Conservation (phyloP, 805 yeast genomes). For the Kodamaea kaohsiungensis region DNA sequence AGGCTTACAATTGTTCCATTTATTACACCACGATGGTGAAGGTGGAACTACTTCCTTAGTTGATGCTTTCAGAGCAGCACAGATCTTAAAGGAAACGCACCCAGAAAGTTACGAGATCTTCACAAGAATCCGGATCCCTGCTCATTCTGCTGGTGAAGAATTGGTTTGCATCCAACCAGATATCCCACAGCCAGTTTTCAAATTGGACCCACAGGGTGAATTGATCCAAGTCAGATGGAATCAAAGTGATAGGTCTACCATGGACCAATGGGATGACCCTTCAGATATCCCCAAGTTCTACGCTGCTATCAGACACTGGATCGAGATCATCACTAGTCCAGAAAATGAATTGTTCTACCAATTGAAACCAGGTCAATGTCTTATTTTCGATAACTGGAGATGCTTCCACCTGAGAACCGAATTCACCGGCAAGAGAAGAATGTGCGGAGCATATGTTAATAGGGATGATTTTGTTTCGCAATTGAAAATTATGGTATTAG, state of each 20-base stretch:
- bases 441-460: conserved; percentile 73
- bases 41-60: conserved; percentile 72
- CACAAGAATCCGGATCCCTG: conserved; percentile 54
- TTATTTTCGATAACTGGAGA: conserved; percentile 75
- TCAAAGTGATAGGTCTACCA: conserved; percentile 65
- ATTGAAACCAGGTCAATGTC: conserved; percentile 62
- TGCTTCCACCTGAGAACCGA: conserved; percentile 67
- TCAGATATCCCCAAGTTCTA: conserved; percentile 55
- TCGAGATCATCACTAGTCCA: conserved; percentile 47
- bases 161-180: conserved; percentile 60
- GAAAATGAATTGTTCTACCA: conserved; percentile 55
- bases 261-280: conserved; percentile 51
- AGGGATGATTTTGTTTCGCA: conserved; percentile 61
- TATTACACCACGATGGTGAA: conserved; percentile 59
- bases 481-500: conserved; percentile 47
- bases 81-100: conserved; percentile 42
- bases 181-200: conserved; percentile 57
- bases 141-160: conserved; percentile 75
- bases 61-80: conserved; percentile 65
- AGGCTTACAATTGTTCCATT: conserved; percentile 67
- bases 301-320: conserved; percentile 59
- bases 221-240: conserved; percentile 70
- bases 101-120: conserved; percentile 56
- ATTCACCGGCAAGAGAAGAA: conserved; percentile 64
- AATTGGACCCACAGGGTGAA: conserved; percentile 50